phyloP scores from a whole-genome alignment of 1,139 yeast species.

The Pichiaceae sp. region DNA sequence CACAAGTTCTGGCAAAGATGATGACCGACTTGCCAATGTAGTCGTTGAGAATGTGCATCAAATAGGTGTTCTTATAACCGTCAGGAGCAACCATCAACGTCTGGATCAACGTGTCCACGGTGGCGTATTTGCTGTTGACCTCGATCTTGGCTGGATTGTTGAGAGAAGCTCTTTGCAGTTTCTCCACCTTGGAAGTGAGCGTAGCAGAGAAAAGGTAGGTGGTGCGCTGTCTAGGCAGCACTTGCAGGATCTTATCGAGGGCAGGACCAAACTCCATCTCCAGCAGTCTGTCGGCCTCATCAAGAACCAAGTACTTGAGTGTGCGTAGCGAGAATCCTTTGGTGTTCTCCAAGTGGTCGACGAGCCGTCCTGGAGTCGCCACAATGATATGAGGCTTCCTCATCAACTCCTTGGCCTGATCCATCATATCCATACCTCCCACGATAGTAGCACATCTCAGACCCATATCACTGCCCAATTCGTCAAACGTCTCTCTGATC shows the following conservation, averaged over 20 bases:
- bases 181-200: constrained; percentile 91
- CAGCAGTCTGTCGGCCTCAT: constrained; percentile 91
- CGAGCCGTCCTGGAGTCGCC: constrained; percentile 93
- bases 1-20: constrained; percentile 90
- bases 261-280: constrained; percentile 98
- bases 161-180: constrained; percentile 87
- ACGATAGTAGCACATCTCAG: constrained; percentile 79
- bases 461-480: constrained; percentile 87
- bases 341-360: constrained; percentile 93
- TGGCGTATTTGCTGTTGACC: constrained; percentile 80
- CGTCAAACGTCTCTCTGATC: constrained; percentile 91
- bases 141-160: constrained; percentile 86
- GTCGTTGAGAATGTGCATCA: constrained; percentile 77
- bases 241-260: constrained; percentile 72
- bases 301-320: constrained; percentile 82
- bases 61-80: constrained; percentile 82
- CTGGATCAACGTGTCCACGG: constrained; percentile 88
- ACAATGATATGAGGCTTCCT: constrained; percentile 90
- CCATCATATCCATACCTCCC: constrained; percentile 99
- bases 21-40: constrained; percentile 80
- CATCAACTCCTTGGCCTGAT: constrained; percentile 89
- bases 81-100: constrained; percentile 87
- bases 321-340: constrained; percentile 82
- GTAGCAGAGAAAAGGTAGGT: constrained; percentile 94
- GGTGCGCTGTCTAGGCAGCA: constrained; percentile 78